phyloP scores from a whole-genome alignment of 163 green algal genomes.

The Coccomyxa subellipsoidea region DNA sequence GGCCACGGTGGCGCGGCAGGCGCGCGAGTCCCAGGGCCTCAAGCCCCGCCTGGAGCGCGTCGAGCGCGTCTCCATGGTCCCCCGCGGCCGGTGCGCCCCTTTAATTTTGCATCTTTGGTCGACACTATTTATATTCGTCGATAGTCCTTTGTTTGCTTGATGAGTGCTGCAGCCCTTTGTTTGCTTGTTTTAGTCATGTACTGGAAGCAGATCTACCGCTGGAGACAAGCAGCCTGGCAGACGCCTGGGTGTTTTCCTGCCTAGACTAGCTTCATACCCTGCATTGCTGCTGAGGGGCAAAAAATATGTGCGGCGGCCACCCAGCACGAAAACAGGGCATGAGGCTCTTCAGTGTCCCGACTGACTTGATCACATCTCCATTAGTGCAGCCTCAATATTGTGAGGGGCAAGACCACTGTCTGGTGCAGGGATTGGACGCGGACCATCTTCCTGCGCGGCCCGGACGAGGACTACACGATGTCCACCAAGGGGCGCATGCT shows the following conservation, averaged over 20 bases:
- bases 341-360: too few relatives aligned
- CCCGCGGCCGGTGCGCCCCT: constrained; percentile 29
- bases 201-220: too few relatives aligned
- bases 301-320: too few relatives aligned
- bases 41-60: constrained; percentile 65
- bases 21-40: background rate
- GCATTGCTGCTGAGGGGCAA: too few relatives aligned
- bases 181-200: too few relatives aligned
- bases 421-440: constrained; percentile 45
- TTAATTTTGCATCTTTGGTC: background rate
- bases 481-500: constrained; percentile 73
- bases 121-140: background rate
- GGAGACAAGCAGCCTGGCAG: too few relatives aligned
- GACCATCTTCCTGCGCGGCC: constrained; percentile 52
- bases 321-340: too few relatives aligned
- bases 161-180: too few relatives aligned
- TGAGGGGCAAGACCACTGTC: background rate
- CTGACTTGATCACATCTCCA: too few relatives aligned
- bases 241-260: too few relatives aligned
- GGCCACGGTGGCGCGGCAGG: constrained; percentile 53
- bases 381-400: background rate
- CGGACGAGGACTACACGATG: constrained; percentile 85
- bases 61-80: constrained; percentile 70
- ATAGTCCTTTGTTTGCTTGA: too few relatives aligned
- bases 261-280: too few relatives aligned